Evolutionary conservation across 2,329 filamentous ascomycete species (phyloP), one percentile per base, ranked within the genome.

Genomic region (Xylaria polymorpha): DNA sequence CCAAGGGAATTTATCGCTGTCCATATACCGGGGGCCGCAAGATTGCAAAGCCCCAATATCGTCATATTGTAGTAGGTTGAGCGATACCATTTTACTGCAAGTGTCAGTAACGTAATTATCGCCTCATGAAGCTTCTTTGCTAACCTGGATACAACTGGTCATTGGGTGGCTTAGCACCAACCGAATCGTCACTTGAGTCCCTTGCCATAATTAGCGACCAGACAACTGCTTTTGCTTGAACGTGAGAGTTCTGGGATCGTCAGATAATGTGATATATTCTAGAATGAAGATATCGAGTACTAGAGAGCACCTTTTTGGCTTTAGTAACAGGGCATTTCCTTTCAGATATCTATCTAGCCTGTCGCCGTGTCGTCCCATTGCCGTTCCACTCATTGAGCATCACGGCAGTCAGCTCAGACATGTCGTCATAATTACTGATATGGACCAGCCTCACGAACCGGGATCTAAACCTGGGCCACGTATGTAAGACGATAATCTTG

Each of bases 11-110:
- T 93, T 90, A 93, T 91, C 8, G 90, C 90, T 14, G 85, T 86
- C 91, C 91, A 93, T 69, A 93, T 90, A 0, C 91, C 91, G 0
- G 91, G 91, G 0, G 91, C 90, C 1, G 89, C 83, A 70, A 93
- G 87, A 75, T 91, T 92, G 79, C 89, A 92, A 10, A 93, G 79
- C 0, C 91, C 91, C 1, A 94, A 85, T 46, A 94, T 87, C 39
- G 90, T 86, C 61, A 91, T 89, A 80, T 93, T 93, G 81, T 88
- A 93, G 73, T 91, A 90, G 0, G 91, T 92, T 0, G 89, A 91
- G 32, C 89, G 87, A 75, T 92, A 87, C 91, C 91, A 92, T 84
- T 85, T 88, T 22, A 87, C 87, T 88, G 43, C 59, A 43, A 53
- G 53, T 61, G 59, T 61, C 35, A 61, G 59, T 61, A 61, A 61